These are phyloP conservation scores for Cladosporium sp. DNA, from an alignment of 2,329 filamentous ascomycete species.

Conservation along the genomic window DNA sequence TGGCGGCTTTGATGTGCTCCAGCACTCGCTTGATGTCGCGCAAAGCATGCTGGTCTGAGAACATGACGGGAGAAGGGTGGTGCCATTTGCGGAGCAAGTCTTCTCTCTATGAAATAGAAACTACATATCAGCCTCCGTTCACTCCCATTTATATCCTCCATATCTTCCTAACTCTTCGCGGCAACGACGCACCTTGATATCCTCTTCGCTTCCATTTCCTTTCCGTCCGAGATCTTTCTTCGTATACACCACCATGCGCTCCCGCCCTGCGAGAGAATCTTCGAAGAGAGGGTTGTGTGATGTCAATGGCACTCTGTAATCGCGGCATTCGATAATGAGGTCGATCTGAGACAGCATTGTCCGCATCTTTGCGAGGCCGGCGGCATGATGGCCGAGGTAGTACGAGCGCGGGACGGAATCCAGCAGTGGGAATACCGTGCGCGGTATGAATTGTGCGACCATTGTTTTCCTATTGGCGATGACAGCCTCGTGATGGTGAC, in stretches of 20 bases:
- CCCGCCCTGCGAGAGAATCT: constrained; percentile 64
- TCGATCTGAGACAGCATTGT: constrained; percentile 73
- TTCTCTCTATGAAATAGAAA: constrained; percentile 35
- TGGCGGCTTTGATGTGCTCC: constrained; percentile 49
- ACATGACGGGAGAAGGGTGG: constrained; percentile 48
- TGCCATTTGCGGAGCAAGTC: constrained; percentile 53
- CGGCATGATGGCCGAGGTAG: constrained; percentile 87
- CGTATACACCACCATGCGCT: constrained; percentile 83
- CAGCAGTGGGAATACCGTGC: constrained; percentile 67
- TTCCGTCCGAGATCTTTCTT: constrained; percentile 70
- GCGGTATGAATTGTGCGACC: constrained; percentile 63
- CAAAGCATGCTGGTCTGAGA: constrained; percentile 46
- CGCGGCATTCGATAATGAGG: constrained; percentile 89
- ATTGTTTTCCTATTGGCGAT: constrained; percentile 15
- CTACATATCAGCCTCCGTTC: constrained; percentile 24
- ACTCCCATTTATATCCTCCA: not conserved
- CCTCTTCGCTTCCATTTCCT: constrained; percentile 29
- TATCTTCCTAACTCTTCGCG: constrained; percentile 12
- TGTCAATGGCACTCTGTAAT: constrained; percentile 84
- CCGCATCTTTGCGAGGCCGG: constrained; percentile 78
- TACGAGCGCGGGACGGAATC: constrained; percentile 80
- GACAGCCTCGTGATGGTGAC: constrained; percentile 6
- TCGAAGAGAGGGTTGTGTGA: constrained; percentile 90
- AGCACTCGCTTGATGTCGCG: constrained; percentile 45
- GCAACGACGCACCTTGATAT: constrained; percentile 25